Evolutionary conservation across 345 rosid genomes (phyloP).

Genomic region (Gossypium australe): DNA sequence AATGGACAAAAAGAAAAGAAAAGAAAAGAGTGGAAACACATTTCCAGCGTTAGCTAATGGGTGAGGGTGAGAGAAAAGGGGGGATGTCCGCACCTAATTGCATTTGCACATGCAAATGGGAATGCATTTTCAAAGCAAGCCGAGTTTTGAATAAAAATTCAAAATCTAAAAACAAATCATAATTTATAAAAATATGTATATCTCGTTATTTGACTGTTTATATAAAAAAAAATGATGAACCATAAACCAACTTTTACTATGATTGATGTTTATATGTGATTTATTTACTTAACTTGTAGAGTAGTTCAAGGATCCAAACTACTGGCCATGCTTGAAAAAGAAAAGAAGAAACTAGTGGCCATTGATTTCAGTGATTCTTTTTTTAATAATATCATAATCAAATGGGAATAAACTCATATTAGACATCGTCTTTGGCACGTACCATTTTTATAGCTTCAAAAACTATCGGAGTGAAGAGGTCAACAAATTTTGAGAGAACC

Average conservation of each 20-base stretch:
- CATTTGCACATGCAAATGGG: no score
- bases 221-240: no score
- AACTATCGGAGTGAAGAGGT: not conserved
- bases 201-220: no score
- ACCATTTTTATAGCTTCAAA: not conserved
- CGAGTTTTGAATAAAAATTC: no score
- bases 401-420: not conserved
- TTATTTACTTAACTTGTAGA: not conserved
- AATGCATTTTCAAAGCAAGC: no score
- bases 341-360: not conserved
- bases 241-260: not conserved
- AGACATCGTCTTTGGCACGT: constrained; percentile 4
- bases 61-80: no score
- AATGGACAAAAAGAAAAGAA: no score
- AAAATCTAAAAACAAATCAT: no score
- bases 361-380: not conserved
- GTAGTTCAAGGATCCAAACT: not conserved
- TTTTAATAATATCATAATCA: not conserved
- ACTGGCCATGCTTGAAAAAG: not conserved
- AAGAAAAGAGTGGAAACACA: no score
- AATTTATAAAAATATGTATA: no score
- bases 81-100: no score
- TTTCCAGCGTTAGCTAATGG: no score
- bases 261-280: not conserved
- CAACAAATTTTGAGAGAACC: not conserved